These are phyloP conservation scores for Nemania sp. DNA, from an alignment of 2,329 filamentous ascomycete genomes.

Conservation along the genomic window DNA sequence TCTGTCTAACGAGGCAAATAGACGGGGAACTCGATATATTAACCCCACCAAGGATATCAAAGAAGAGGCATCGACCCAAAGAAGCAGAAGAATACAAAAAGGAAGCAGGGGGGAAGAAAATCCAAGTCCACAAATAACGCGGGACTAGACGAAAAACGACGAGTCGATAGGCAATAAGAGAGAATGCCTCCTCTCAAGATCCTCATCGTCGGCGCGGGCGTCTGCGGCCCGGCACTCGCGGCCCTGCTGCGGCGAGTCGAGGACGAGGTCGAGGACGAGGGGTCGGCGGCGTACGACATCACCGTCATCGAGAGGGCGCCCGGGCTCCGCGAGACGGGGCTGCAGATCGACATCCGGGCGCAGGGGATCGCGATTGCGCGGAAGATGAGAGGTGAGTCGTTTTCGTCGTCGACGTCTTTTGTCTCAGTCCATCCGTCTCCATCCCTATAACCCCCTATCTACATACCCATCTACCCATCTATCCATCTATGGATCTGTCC, in stretches of 20 bases:
- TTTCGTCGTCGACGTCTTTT: background rate
- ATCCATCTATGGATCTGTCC: too few species aligned
- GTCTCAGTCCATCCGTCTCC: too few species aligned
- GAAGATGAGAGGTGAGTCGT: slow-evolving; percentile 42
- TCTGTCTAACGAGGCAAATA: too few species aligned
- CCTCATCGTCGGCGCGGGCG: slow-evolving; percentile 54
- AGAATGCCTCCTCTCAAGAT: slow-evolving; percentile 44
- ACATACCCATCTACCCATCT: too few species aligned
- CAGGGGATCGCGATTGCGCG: slow-evolving; percentile 47
- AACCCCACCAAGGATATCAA: too few species aligned
- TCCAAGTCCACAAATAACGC: too few species aligned
- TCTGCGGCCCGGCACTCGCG: slow-evolving; percentile 50
- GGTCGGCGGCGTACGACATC: slow-evolving; percentile 37
- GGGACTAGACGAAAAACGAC: too few species aligned
- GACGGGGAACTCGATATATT: too few species aligned
- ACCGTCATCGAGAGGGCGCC: slow-evolving; percentile 51
- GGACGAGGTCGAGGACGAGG: slow-evolving; percentile 24
- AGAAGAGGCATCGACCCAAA: too few species aligned
- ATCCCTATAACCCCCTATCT: too few species aligned
- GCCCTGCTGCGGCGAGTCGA: slow-evolving; percentile 46
- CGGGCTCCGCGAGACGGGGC: slow-evolving; percentile 45
- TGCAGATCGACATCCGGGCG: slow-evolving; percentile 53
- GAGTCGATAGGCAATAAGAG: slow-evolving; percentile 9
- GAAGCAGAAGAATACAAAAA: too few species aligned
- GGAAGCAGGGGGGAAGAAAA: too few species aligned